A percentile compares a stretch with the other conserved stretches of the same genome.
These are phyloP conservation scores for Diutina catenulata DNA, from an alignment of 1,139 yeast genomes.

Conservation along the genomic window DNA sequence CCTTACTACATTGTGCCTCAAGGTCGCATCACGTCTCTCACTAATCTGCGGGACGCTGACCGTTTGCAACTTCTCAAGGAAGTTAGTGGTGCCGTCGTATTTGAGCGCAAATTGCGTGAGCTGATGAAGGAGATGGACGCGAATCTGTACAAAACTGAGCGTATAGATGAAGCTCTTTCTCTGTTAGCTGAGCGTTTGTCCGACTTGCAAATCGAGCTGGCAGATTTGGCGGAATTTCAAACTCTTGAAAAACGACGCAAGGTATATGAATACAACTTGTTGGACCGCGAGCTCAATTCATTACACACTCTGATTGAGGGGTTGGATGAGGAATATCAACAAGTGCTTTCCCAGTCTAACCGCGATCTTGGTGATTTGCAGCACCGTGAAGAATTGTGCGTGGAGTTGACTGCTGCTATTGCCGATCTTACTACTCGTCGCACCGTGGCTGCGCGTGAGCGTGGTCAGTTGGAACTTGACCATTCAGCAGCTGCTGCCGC, in stretches of 20 bases:
- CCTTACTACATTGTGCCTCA: constrained; percentile 97
- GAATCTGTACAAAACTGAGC: constrained; percentile 55
- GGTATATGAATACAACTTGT: constrained; percentile 61
- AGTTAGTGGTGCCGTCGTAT: constrained; percentile 91
- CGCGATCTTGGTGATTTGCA: constrained; percentile 33
- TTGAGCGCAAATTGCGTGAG: constrained; percentile 71
- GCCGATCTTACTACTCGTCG: constrained; percentile 25
- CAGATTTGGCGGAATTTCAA: constrained; percentile 63
- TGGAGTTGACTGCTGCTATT: constrained; percentile 36
- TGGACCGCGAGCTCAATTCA: constrained; percentile 63
- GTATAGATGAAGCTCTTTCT: constrained; percentile 63
- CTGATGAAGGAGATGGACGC: constrained; percentile 71
- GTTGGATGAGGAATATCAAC: constrained; percentile 49
- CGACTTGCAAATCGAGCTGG: constrained; percentile 74
- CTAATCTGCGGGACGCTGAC: constrained; percentile 82
- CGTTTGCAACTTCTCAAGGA: constrained; percentile 72
- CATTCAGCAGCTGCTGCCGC: constrained; percentile 31
- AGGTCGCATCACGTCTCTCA: constrained; percentile 75
- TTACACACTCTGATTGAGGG: constrained; percentile 49
- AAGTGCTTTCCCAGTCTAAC: constrained; percentile 34
- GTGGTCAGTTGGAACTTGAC: constrained; percentile 38
- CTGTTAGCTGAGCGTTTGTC: constrained; percentile 61
- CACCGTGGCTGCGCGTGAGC: constrained; percentile 36
- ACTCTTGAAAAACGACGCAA: constrained; percentile 56
- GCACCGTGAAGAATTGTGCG: constrained; percentile 33